Evolutionary conservation across 2,329 filamentous ascomycete genomes (phyloP), one percentile per base, ranked within the genome.

Genomic region (Aspergillus flavus): DNA sequence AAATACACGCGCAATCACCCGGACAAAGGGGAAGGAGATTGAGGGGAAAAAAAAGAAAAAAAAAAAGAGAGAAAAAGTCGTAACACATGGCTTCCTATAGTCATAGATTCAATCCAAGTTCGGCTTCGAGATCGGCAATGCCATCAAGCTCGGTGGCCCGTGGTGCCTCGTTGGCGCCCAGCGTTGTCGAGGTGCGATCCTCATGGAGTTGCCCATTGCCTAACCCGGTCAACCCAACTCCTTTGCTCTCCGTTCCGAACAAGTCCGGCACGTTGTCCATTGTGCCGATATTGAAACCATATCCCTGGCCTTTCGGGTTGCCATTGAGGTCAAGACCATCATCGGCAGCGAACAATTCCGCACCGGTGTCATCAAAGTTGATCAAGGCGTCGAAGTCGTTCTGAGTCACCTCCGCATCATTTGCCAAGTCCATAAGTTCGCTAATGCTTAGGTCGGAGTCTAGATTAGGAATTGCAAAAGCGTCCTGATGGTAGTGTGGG

Each of bases 381-480:
- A 82, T 80, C 59, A 82, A 65, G 0, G 79, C 78, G 60, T 82
- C 80, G 32, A 82, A 79, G 60, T 82, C 80, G 57, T 80, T 79
- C 59, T 81, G 77, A 2, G 76, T 80, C 26, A 80, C 78, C 61
- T 81, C 79, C 6, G 76, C 78, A 55, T 80, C 79, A 57, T 81
- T 80, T 32, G 79, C 79, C 30, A 81, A 66, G 62, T 79, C 78
- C 74, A 80, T 80, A 36, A 81, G 71, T 56, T 80, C 74, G 46
- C 74, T 77, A 4, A 81, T 68, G 57, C 74, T 79, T 62, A 79
- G 63, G 36, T 80, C 76, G 3, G 73, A 63, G 50, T 74, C 67
- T 12, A 74, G 52, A 28, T 70, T 69, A n/a, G 71, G 73, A 46
- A 74, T 73, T n/a, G 62, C 66, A 34, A 76, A 73, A 4, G 70